A percentile compares a stretch with the other conserved stretches of the same genome.
These are phyloP conservation scores for Chlamydomonas sp. DNA, from an alignment of 139 green algal genomes.

Conservation along the genomic window DNA sequence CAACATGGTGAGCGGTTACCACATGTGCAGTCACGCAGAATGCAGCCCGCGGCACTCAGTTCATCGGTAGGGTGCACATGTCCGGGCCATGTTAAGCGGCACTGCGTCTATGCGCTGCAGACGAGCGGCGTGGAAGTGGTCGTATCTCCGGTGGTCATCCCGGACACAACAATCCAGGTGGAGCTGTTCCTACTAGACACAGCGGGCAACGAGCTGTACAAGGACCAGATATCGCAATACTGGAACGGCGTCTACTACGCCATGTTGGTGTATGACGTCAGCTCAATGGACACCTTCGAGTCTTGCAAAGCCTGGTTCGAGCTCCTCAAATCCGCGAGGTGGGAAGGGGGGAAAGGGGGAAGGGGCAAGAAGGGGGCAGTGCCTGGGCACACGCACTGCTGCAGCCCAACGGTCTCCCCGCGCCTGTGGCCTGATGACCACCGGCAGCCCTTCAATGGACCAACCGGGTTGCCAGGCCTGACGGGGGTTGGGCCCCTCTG, in stretches of 20 bases:
- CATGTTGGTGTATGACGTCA: conserved; percentile 57
- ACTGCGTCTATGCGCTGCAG: conserved; percentile 24
- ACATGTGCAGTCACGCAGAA: neutral
- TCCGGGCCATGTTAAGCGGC: neutral
- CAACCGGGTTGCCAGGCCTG: no score
- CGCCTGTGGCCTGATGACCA: no score
- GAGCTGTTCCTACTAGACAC: conserved; percentile 59
- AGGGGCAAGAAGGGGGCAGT: no score
- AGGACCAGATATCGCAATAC: conserved; percentile 44
- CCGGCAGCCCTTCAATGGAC: no score
- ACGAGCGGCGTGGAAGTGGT: conserved; percentile 50
- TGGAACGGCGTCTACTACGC: conserved; percentile 66
- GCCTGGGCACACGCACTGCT: neutral
- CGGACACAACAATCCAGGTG: conserved; percentile 46
- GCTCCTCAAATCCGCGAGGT: conserved; percentile 54
- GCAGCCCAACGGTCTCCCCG: no score
- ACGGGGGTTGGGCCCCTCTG: no score
- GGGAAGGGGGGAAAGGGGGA: neutral
- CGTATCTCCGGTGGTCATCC: conserved; percentile 37
- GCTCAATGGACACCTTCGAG: conserved; percentile 51
- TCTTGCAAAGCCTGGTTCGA: conserved; percentile 53
- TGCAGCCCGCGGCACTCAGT: neutral
- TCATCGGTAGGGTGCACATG: neutral
- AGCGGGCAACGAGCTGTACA: conserved; percentile 48
- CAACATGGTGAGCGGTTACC: conserved; percentile 41